Base-by-base conservation (phyloP, 2,329 filamentous ascomycete genomes). In the Alternaria rosae region DNA sequence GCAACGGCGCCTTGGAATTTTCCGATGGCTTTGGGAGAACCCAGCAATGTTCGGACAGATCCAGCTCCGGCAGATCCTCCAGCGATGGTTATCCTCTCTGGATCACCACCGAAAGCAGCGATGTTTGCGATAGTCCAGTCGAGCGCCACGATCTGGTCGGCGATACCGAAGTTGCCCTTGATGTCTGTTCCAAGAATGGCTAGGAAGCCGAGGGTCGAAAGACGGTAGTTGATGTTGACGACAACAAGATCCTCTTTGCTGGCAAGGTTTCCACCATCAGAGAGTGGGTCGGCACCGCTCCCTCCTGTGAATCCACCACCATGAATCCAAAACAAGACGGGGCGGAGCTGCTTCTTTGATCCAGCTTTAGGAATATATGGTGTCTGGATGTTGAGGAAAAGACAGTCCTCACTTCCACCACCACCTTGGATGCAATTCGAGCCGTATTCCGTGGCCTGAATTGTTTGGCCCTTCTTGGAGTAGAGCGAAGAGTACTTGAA, bases 171-270 rank as follows among this genome's bases (percentile, higher is more conserved):
- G 64, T 87, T 87, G 1, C 84, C 87, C 35, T 85, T 87, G 50
- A 85, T 82, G 6, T 81, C 74, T 4, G 87, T 87, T 20, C 87
- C 83, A 5, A 84, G 81, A 8, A 88, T 79, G 1, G 87, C 87
- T 0, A 89, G 76, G 67, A 88, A 89, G 0, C 87, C 87, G 0
- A 89, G 79, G 0, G 85, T 87, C 0, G 81, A 82, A 4, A 89
- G 76, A 9, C 88, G 85, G 73, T 89, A 89, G 76, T 89, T 89
- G 78, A 88, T 85, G 8, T 77, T 76, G 5, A 89, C 87, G 4
- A 87, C 82, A 0, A 89, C 85, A 17, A 89, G 82, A 62, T 89
- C 87, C 21, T 86, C 86, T 51, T 86, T 82, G 3, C 85, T 87
- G 0, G 85, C 87, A 4, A 89, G 77, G 64, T 87, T 86, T 3